Base-by-base conservation (phyloP, 2,329 filamentous ascomycete genomes). In the Coniochaeta sp. region DNA sequence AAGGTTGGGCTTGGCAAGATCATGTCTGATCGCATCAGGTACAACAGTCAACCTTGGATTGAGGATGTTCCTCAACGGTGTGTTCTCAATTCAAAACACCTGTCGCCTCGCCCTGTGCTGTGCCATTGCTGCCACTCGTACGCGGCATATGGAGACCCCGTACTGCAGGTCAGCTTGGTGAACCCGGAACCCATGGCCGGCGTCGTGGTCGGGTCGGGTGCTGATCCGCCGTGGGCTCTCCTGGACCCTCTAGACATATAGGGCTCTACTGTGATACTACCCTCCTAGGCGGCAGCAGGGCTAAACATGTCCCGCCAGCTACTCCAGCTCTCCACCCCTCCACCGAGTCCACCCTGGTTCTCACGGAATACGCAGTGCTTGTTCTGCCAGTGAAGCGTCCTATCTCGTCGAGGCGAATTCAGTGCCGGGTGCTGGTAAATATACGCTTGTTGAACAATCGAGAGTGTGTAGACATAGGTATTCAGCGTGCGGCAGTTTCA, bases 231-330 rank as follows among this genome's bases (percentile, higher is more conserved):
- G 3, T 52, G 14, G 9, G 42, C 42, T 47, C 12, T 7, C 9
- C 34, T 7, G 12, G 34, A 12, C 6, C n/a, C n/a, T n/a, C n/a
- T n/a, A n/a, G n/a, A n/a, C n/a, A n/a, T n/a, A n/a, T n/a, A n/a
- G n/a, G n/a, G n/a, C n/a, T n/a, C n/a, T n/a, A n/a, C n/a, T n/a
- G n/a, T n/a, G n/a, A n/a, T n/a, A n/a, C n/a, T n/a, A n/a, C n/a
- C n/a, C 12, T 7, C 9, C 34, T 7, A 12, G 34, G 9, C 6
- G 14, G 34, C 28, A 14, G 44, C 64, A 67, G 67, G 67, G 66
- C 65, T 68, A 68, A 67, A 68, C 66, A 68, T 69, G 58, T 66
- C 66, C 67, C 67, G 66, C 19, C 64, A 55, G 59, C 61, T 62
- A 58, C 60, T 59, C 54, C 36, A 50, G 50, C 65, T 65, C 66